Conservation (phyloP, 257 asterid species). For the Gynochthodes officinalis region DNA sequence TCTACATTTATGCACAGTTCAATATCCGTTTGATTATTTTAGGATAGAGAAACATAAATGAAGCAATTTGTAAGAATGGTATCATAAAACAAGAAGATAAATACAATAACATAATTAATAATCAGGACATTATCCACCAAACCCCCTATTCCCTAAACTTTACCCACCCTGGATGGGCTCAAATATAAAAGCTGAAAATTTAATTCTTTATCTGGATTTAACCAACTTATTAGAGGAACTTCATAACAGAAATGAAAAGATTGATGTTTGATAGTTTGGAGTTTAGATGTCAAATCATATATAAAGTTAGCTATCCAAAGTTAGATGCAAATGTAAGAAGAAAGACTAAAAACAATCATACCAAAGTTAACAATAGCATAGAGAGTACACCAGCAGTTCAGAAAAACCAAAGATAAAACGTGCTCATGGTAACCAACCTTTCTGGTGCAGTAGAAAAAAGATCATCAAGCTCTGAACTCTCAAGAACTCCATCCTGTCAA, state of each 20-base stretch:
- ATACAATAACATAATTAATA: not conserved
- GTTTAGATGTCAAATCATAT: not conserved
- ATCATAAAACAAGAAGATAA: not conserved
- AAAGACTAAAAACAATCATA: not conserved
- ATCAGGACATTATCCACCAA: not conserved
- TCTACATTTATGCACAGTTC: not conserved
- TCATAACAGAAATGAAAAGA: not conserved
- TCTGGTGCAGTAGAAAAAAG: conserved; percentile 96
- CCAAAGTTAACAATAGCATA: not conserved
- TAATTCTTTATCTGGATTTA: not conserved
- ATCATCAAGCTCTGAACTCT: conserved; percentile 76
- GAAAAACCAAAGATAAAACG: not conserved
- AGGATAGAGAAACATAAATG: not conserved
- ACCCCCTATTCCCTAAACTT: not conserved
- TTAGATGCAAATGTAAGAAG: not conserved
- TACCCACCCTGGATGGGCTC: too few relatives aligned
- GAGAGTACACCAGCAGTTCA: not conserved
- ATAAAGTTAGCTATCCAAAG: not conserved
- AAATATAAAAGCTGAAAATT: not conserved
- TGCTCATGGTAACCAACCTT: conserved; percentile 43
- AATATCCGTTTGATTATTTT: not conserved
- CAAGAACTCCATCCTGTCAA: conserved; percentile 87
- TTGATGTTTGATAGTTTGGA: not conserved
- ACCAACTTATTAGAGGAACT: not conserved
- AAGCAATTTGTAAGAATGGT: not conserved